Evolutionary conservation across 169 alveolate genomes (phyloP), one percentile per base, ranked within the genome.

Genomic region (Plasmodium malariae): DNA sequence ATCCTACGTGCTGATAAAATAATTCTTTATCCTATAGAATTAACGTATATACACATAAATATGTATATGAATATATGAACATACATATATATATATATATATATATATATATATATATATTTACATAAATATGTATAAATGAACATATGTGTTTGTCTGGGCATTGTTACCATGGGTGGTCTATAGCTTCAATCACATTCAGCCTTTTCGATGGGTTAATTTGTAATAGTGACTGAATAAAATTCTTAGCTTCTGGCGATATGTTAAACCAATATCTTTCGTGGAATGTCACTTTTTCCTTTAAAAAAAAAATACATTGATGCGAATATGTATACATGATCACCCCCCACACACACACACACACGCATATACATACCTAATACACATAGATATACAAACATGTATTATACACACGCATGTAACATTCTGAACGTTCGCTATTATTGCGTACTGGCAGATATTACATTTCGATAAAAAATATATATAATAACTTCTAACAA

Each of bases 141-240:
- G 71, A 14, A 55, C 26, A 55, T 57, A 55, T n/a, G 19, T 40
- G 34, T 70, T 40, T 70, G 34, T 70, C 11, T n/a, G n/a, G n/a
- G n/a, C n/a, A n/a, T n/a, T 55, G 36, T 85, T 70, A 91, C 94
- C 94, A 91, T 49, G 94, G 94, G 28, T 91, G 94, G 2, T 40
- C 87, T 30, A 91, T 65, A n/a, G 94, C 94, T 30, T 85, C 91
- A 36, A 78, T 70, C 28, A 87, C 92, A 59, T 51, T 71, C 87
- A 91, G 19, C 60, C 94, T 73, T 63, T 72, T 60, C 14, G 68
- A 36, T 30, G 94, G 93, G 24, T 91, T 63, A 24, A 78, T 57
- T 48, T 62, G 69, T 30, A 91, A 43, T 43, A 91, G 63, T n/a
- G 85, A 60, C 59, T 80, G 76, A 54, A 91, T 86, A 72, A 91